These are phyloP conservation scores for Lolium multiflorum DNA, from an alignment of 176 grass and related monocot species.

Conservation along the genomic window DNA sequence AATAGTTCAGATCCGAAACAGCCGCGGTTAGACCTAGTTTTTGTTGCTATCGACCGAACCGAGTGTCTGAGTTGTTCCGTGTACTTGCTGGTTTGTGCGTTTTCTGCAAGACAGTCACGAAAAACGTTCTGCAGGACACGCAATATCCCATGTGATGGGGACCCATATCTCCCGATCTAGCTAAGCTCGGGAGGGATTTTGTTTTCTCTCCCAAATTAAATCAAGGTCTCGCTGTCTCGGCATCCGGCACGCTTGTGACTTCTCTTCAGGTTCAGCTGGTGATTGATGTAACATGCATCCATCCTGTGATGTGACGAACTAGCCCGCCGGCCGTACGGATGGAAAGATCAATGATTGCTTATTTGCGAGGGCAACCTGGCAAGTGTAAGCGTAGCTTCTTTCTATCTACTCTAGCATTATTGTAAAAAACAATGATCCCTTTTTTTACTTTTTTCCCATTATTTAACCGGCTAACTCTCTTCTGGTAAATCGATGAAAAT, in stretches of 20 bases:
- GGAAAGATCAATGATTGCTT: not conserved
- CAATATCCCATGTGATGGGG: conserved; percentile 23
- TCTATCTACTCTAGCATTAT: too few species aligned
- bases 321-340: not conserved
- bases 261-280: conserved; percentile 3
- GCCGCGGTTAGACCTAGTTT: not conserved
- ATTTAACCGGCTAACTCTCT: too few species aligned
- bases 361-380: not conserved
- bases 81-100: not conserved
- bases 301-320: conserved; percentile 11
- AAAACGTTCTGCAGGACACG: conserved; percentile 26
- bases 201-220: not conserved
- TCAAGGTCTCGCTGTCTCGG: conserved; percentile 31
- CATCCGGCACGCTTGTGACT: not conserved
- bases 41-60: not conserved
- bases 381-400: too few species aligned
- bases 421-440: too few species aligned
- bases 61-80: not conserved
- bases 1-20: not conserved
- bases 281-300: conserved; percentile 39
- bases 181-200: not conserved
- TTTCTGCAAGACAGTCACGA: not conserved
- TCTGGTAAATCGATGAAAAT: too few species aligned
- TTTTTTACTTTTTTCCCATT: too few species aligned
- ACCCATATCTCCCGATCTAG: conserved; percentile 33